phyloP scores from a whole-genome alignment of 345 rosid genomes.

The Hibiscus syriacus region DNA sequence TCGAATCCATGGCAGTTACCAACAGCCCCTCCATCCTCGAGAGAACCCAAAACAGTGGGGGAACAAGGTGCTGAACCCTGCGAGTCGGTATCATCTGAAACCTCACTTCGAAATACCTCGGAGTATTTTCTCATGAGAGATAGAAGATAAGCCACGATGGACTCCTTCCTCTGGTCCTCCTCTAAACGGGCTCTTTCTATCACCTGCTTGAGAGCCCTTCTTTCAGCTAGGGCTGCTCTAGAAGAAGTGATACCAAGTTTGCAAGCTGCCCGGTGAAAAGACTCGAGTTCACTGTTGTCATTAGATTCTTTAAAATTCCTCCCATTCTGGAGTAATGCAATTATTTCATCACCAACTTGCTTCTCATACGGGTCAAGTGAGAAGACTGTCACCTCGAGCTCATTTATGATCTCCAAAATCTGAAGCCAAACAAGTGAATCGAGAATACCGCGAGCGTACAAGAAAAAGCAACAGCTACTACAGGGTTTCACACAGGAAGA shows the following conservation, averaged over 20 bases:
- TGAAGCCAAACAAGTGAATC: slow-evolving; percentile 26
- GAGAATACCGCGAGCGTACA: not conserved
- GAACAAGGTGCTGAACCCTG: slow-evolving; percentile 89
- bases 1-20: slow-evolving; percentile 53
- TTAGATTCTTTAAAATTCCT: slow-evolving; percentile 53
- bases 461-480: not conserved
- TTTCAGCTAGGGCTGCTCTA: slow-evolving; percentile 81
- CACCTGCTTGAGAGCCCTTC: slow-evolving; percentile 90
- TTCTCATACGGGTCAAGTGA: slow-evolving; percentile 71
- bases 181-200: slow-evolving; percentile 85
- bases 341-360: slow-evolving; percentile 88
- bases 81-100: slow-evolving; percentile 81
- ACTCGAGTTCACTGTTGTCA: slow-evolving; percentile 73
- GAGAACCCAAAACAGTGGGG: slow-evolving; percentile 51
- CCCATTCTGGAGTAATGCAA: slow-evolving; percentile 85
- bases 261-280: slow-evolving; percentile 77
- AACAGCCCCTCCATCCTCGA: slow-evolving; percentile 37
- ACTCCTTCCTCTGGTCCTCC: slow-evolving; percentile 98
- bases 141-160: slow-evolving; percentile 88
- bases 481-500: not conserved
- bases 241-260: slow-evolving; percentile 78
- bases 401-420: slow-evolving; percentile 76
- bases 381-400: slow-evolving; percentile 58
- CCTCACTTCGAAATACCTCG: slow-evolving; percentile 76
- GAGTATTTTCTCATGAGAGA: slow-evolving; percentile 95